Conservation (phyloP, 2,329 filamentous ascomycete species). For the Pseudogymnoascus sp. region DNA sequence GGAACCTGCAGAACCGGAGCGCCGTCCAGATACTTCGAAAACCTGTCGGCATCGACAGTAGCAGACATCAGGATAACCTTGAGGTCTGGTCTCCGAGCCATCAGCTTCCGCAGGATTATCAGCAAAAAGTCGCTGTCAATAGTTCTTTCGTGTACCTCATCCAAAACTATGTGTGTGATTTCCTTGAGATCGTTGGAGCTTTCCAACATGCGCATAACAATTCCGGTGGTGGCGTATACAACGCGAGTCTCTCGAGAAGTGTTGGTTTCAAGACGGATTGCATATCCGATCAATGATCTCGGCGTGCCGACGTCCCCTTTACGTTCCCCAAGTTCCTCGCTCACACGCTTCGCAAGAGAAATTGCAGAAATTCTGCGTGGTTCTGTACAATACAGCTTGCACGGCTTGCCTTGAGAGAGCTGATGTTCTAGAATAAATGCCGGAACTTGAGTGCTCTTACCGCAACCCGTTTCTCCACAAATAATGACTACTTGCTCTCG, state of each 20-base stretch:
- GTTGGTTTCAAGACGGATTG: conserved; percentile 86
- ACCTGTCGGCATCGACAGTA: conserved; percentile 85
- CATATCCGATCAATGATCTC: conserved; percentile 84
- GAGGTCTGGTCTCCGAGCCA: conserved; percentile 67
- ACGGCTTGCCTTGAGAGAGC: conserved; percentile 67
- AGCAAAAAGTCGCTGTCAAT: conserved; percentile 96
- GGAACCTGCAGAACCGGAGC: conserved; percentile 87
- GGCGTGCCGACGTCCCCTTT: conserved; percentile 72
- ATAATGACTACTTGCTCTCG: conserved; percentile 81
- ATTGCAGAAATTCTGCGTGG: conserved; percentile 93
- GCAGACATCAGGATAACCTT: conserved; percentile 97
- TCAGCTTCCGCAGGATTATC: conserved; percentile 78
- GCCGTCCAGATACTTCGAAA: conserved; percentile 78
- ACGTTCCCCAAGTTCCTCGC: conserved; percentile 84
- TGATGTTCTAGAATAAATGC: conserved; percentile 88
- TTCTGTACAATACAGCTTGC: conserved; percentile 93
- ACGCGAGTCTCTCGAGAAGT: conserved; percentile 72
- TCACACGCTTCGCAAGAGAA: conserved; percentile 84
- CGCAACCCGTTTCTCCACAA: conserved; percentile 92
- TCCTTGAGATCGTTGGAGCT: conserved; percentile 77
- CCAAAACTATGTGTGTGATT: conserved; percentile 89
- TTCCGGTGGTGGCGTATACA: conserved; percentile 82
- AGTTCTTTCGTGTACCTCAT: conserved; percentile 92
- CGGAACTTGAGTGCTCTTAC: conserved; percentile 96
- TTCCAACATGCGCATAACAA: conserved; percentile 97